These are phyloP conservation scores for Tardiomyces digboiensis DNA, from an alignment of 1,139 yeast genomes.

Conservation along the genomic window DNA sequence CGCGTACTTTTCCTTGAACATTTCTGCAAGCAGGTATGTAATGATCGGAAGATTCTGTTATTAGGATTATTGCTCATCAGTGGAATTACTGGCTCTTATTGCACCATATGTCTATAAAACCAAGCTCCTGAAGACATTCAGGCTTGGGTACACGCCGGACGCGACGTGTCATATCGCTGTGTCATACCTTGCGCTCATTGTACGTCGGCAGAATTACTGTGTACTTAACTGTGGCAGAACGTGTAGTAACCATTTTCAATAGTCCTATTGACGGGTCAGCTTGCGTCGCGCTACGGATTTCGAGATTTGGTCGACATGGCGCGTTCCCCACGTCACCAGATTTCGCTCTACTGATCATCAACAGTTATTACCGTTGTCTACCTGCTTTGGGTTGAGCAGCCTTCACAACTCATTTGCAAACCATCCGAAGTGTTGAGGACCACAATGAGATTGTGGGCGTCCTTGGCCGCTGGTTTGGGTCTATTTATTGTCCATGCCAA, in stretches of 20 bases:
- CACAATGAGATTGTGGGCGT: not conserved
- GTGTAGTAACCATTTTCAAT: not conserved
- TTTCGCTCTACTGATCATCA: no score
- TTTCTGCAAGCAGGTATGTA: constrained; percentile 59
- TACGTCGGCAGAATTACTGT: constrained; percentile 74
- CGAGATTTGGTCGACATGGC: no score
- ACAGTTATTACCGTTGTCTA: no score
- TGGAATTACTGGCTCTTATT: not conserved
- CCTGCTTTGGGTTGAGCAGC: no score
- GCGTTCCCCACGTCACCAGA: no score
- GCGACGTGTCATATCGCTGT: constrained; percentile 13
- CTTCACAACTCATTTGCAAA: no score
- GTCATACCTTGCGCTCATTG: constrained; percentile 48
- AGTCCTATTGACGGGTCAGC: no score
- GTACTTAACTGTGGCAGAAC: constrained; percentile 34
- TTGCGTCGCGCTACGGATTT: no score
- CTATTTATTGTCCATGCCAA: no score
- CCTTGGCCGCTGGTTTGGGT: no score
- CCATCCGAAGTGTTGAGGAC: no score
- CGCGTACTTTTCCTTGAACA: constrained; percentile 40
- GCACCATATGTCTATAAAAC: not conserved
- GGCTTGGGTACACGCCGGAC: not conserved
- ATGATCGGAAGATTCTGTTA: constrained; percentile 57
- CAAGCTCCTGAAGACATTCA: not conserved
- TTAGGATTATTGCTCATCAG: not conserved